Evolutionary conservation across 257 asterid species (phyloP), one percentile per base, ranked within the genome.

Genomic region (Thymus quinquecostatus): DNA sequence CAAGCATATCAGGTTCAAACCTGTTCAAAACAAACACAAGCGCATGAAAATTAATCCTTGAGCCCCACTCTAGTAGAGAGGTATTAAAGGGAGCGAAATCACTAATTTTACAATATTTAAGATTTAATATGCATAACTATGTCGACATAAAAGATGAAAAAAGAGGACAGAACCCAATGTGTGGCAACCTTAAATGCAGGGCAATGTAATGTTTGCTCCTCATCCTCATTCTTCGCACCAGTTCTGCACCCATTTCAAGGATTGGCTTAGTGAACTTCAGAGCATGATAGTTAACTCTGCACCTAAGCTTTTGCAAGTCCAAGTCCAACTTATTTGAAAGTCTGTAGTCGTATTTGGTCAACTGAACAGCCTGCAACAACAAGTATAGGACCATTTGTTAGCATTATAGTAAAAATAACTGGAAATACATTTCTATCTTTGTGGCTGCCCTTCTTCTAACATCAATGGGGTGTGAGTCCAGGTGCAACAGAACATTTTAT

Each of bases 1-100:
- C 99, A 82, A 95, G 98, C 98, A 92, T 95, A 79, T 95, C 99
- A 70, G 99, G 98, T 83, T 95, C 99, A 78, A 89, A 95, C 91
- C 99, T 95, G 94, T 65, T 74, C 72, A 55, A 44, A 68, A 56
- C 40, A 76, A 73, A 43, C 60, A 72, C 54, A 57, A 36, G 21
- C 65, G 51, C 50, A n/a, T 50, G 40, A 68, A 70, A 62, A 69
- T 54, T 21, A 61, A 62, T 72, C 66, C 62, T 21, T 53, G 32
- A 66, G 48, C 57, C 40, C 45, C 56, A 28, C 57, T 58, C 33
- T 48, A 43, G 36, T 64, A 65, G 44, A 53, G 10, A 64, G 14
- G 60, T 30, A 66, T 41, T 64, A 73, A 41, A 64, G 38, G 41
- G 45, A 63, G 21, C 21, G 21, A 21, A 21, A 21, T 21, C 40